Evolutionary conservation across 2,329 filamentous ascomycete species (phyloP), one percentile per base, ranked within the genome.

Genomic region (Fusarium mangiferae): DNA sequence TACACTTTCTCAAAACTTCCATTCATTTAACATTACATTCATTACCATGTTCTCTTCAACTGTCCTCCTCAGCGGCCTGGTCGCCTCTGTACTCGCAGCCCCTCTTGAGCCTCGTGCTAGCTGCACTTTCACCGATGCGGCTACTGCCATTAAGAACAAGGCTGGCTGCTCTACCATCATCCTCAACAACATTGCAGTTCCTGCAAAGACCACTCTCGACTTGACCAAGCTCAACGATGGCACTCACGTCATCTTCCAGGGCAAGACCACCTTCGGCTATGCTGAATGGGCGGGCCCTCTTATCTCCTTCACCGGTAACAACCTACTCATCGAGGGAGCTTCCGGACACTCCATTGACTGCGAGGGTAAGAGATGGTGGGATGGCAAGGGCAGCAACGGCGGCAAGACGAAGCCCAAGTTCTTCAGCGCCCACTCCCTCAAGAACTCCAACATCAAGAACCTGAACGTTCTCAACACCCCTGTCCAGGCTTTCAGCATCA

Each of bases 221-320:
- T 79, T 92, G 68, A 89, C 88, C 18, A 81, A 83, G 26, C 83
- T 91, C 44, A 84, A 83, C 3, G 77, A 81, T 24, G 87, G 86
- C 70, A 90, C 89, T 62, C 20, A 85, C 80, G 77, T 92, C 70
- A 88, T 87, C 75, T 93, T 93, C 81, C 81, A 89, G 65, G 92
- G 91, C 48, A 88, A 85, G 20, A 93, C 91, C n/a, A 90, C 88
- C 61, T 93, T 91, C 77, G 91, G 85, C 26, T 92, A 92, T 82
- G 84, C 89, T 71, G 88, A 91, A 76, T 93, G 91, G 91, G 79
- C 80, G 4, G 91, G 91, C 0, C 91, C 91, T 49, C 84, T 93
- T 20, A 85, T 93, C 75, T 86, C 86, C 35, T 84, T 93, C 70
- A 87, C 87, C 3, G 91, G 91, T 45, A 87, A 81, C 41, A 83